Conservation (phyloP, 495 filamentous ascomycete species). For the Geoglossum glabrum region DNA sequence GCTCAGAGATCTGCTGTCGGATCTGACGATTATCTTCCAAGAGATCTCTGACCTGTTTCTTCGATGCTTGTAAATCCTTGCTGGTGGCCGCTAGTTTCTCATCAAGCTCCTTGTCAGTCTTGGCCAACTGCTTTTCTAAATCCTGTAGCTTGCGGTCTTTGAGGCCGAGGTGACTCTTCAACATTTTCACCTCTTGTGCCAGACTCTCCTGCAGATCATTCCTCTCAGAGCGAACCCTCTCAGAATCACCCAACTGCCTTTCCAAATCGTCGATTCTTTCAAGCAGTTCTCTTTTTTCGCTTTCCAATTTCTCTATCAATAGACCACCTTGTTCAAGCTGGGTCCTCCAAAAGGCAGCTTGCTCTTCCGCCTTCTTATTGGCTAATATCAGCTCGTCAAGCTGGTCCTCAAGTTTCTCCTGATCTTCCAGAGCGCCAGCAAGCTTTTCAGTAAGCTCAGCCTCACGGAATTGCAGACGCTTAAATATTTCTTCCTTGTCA, state of each 20-base stretch:
- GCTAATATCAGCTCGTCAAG: conserved; percentile 75
- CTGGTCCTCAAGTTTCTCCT: conserved; percentile 83
- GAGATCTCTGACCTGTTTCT: conserved; percentile 52
- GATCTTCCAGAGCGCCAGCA: conserved; percentile 79
- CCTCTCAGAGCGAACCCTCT: conserved; percentile 43
- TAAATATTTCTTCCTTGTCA: conserved; percentile 98
- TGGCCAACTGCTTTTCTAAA: conserved; percentile 63
- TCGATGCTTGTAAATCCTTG: conserved; percentile 60
- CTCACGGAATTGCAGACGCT: conserved; percentile 74
- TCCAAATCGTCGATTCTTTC: conserved; percentile 48
- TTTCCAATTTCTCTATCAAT: conserved; percentile 66
- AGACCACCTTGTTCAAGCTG: conserved; percentile 83
- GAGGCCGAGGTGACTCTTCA: conserved; percentile 72
- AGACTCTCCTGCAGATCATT: conserved; percentile 53
- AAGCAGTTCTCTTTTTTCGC: conserved; percentile 58
- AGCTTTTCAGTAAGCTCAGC: conserved; percentile 81
- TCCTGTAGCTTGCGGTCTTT: conserved; percentile 86
- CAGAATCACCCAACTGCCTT: conserved; percentile 40
- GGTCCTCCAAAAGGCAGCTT: conserved; percentile 53
- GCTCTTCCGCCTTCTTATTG: conserved; percentile 74
- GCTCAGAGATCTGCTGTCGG: conserved; percentile 63
- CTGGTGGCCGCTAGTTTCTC: conserved; percentile 61
- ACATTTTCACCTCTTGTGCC: conserved; percentile 67
- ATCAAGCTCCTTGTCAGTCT: conserved; percentile 76
- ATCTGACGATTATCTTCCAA: conserved; percentile 66